A percentile compares a stretch with the other conserved stretches of the same genome.
Evolutionary conservation across 768 basidiomycete genomes (phyloP).

Genomic region (Mycena galopus): DNA sequence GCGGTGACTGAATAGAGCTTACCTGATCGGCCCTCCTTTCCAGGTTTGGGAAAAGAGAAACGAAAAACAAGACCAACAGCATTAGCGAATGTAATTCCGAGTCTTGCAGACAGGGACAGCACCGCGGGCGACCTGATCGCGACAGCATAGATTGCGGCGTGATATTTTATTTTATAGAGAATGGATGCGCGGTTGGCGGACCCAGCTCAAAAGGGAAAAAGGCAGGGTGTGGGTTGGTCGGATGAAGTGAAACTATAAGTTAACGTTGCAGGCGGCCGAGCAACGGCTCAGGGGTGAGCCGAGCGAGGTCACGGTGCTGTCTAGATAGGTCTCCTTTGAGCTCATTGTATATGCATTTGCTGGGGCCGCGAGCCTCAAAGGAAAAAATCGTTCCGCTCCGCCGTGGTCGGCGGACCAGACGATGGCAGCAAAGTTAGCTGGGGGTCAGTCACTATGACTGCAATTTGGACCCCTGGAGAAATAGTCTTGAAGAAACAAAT

Average conservation of each 20-base stretch:
- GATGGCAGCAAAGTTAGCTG: slow-evolving; percentile 18
- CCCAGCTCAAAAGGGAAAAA: background rate
- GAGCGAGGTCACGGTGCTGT: slow-evolving; percentile 7
- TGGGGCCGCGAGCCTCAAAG: slow-evolving; percentile 20
- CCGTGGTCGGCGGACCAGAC: slow-evolving; percentile 32
- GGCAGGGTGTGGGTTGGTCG: slow-evolving; percentile 21
- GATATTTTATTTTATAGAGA: background rate
- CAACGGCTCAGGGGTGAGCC: background rate
- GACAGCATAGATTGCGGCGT: slow-evolving; percentile 20
- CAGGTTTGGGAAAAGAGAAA: background rate
- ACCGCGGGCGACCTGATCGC: slow-evolving; percentile 19
- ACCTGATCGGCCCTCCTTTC: slow-evolving; percentile 7
- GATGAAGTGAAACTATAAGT: slow-evolving; percentile 33
- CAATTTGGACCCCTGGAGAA: background rate
- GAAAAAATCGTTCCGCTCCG: slow-evolving; percentile 21
- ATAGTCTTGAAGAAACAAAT: background rate
- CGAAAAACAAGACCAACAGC: background rate
- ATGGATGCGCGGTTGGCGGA: slow-evolving; percentile 19
- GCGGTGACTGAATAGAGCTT: slow-evolving; percentile 1
- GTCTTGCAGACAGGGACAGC: background rate
- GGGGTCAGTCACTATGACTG: slow-evolving; percentile 22
- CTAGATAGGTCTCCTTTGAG: slow-evolving; percentile 29
- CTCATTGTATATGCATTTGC: slow-evolving; percentile 18
- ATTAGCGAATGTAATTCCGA: background rate
- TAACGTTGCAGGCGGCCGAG: slow-evolving; percentile 26